Base-by-base conservation (phyloP, 2,329 filamentous ascomycete genomes). In the Alternaria incomplexa region DNA sequence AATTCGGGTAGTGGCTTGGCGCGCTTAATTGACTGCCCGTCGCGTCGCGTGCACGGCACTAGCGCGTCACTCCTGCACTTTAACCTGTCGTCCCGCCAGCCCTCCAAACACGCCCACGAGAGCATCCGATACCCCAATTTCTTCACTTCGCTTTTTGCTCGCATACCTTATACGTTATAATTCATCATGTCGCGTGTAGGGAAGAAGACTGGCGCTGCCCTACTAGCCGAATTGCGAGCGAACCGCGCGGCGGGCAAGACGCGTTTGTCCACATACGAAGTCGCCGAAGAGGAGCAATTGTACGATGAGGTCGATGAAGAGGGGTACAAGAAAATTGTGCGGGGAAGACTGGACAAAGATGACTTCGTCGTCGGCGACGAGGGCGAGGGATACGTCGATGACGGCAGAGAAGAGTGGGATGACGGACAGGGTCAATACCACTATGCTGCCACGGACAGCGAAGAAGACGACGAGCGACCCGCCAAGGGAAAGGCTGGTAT, bases 331-430 rank as follows among this genome's bases (percentile, higher is more conserved):
- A 96, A 96, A 79, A 91, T 98, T 69, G 93, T 99, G 13, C 89
- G 96, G 45, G 89, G 91, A 59, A 90, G 96, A 50, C 85, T 99
- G 55, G 92, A 98, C 76, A 87, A 97, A 74, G 96, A 99, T 73
- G 96, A 99, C 82, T 99, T 99, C 75, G 95, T 99, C 56, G 94
- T 99, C 63, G 96, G 98, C 83, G 96, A 99, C 83, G 97, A 97
- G 83, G 95, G 95, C 75, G 93, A 95, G 78, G 95, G 96, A 40
- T 99, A 99, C 76, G 95, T 93, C 69, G 95, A 98, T 78, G 96
- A 98, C 77, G 96, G 96, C 64, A 90, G 96, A 81, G 96, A 98
- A 64, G 79, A 81, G 50, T 81, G 79, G 79, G 78, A 80, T 50
- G 75, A 73, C 95, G 95, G 94, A 90, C 95, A 80, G 88, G 91